Evolutionary conservation across 2,329 filamentous ascomycete species (phyloP).

Genomic region (Penicillium sp.): DNA sequence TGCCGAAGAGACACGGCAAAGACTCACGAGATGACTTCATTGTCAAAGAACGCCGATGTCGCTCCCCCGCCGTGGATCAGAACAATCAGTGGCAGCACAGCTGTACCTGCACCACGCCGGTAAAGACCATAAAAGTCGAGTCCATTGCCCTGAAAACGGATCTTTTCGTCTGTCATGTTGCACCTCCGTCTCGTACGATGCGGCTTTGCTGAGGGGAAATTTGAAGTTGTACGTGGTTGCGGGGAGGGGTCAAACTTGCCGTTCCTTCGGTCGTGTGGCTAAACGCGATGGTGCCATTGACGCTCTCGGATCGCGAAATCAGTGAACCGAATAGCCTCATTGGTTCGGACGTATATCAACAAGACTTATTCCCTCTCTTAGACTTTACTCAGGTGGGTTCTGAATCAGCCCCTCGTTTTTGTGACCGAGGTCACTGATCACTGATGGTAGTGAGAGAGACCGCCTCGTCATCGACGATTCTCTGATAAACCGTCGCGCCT

Average conservation of each 20-base stretch:
- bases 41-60: constrained; percentile 16
- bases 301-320: background rate
- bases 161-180: background rate
- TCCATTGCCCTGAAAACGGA: background rate
- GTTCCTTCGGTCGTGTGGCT: background rate
- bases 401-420: too few relatives aligned
- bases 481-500: too few relatives aligned
- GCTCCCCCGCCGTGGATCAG: constrained; percentile 13
- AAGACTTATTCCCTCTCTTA: too few relatives aligned
- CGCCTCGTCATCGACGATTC: too few relatives aligned
- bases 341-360: background rate
- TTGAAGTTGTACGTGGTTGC: background rate
- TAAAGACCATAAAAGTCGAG: background rate
- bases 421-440: too few relatives aligned
- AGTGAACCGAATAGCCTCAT: background rate
- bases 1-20: background rate
- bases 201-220: background rate
- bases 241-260: background rate
- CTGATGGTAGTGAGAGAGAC: too few relatives aligned
- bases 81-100: constrained; percentile 47
- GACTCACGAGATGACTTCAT: constrained; percentile 12
- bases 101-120: background rate
- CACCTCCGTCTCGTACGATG: background rate
- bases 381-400: too few relatives aligned
- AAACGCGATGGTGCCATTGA: background rate